Conservation (phyloP, 306 rosid genomes). For the Cucumis sativus region DNA sequence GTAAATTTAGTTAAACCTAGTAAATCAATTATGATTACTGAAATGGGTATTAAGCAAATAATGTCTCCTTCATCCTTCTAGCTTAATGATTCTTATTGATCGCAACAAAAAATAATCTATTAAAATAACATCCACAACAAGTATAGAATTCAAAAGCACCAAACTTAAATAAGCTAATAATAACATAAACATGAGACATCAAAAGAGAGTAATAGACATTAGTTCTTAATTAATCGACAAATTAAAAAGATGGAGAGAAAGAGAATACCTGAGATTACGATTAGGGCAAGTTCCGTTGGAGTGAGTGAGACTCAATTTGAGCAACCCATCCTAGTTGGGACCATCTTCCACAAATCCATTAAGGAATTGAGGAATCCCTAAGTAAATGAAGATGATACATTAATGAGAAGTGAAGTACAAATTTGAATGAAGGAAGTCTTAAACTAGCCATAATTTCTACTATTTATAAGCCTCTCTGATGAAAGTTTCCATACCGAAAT, state of each 20-base stretch:
- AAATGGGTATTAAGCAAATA: not conserved
- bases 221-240: not conserved
- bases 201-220: not conserved
- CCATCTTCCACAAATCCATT: slow-evolving; percentile 53
- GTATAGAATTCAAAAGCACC: not conserved
- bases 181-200: not conserved
- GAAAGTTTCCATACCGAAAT: too few relatives aligned
- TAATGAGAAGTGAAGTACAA: not conserved
- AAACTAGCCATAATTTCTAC: too few relatives aligned
- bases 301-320: slow-evolving; percentile 73
- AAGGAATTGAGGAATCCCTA: not conserved
- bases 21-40: not conserved
- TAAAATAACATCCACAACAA: not conserved
- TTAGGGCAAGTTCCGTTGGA: slow-evolving; percentile 58
- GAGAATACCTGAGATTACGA: slow-evolving; percentile 42
- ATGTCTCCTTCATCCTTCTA: not conserved
- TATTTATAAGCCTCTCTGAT: too few relatives aligned
- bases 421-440: too few relatives aligned
- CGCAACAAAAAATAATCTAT: not conserved
- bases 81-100: not conserved
- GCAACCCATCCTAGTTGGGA: slow-evolving; percentile 82
- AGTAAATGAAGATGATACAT: not conserved
- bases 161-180: not conserved
- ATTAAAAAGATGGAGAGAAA: not conserved
- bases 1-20: not conserved